A percentile compares a stretch with the other conserved stretches of the same genome.
phyloP scores from a whole-genome alignment of 2,329 filamentous ascomycete species.

The Neophaeococcomyces mojaviensis region DNA sequence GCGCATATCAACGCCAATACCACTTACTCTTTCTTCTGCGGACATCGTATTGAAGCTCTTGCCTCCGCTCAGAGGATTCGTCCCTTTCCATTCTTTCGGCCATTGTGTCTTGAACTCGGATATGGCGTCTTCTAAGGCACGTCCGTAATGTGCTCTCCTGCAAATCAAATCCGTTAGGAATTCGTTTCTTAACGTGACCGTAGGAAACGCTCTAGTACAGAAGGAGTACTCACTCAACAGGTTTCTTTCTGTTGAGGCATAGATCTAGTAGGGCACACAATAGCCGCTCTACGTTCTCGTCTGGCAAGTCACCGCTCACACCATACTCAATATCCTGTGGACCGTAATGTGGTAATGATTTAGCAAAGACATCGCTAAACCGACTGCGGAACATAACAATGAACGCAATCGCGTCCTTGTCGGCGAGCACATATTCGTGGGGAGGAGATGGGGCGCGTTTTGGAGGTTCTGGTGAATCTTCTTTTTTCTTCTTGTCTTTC shows the following conservation, averaged over 20 bases:
- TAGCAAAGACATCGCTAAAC: slow-evolving; percentile 81
- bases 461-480: slow-evolving; percentile 55
- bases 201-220: not conserved
- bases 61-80: slow-evolving; percentile 74
- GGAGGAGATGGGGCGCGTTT: slow-evolving; percentile 82
- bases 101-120: slow-evolving; percentile 79
- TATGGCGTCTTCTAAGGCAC: slow-evolving; percentile 89
- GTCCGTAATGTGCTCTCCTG: slow-evolving; percentile 84
- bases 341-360: slow-evolving; percentile 80
- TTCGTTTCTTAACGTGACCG: not conserved
- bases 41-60: slow-evolving; percentile 76
- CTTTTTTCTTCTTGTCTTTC: slow-evolving; percentile 34
- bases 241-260: slow-evolving; percentile 93
- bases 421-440: slow-evolving; percentile 81
- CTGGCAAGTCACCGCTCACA: slow-evolving; percentile 67
- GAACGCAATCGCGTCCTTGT: slow-evolving; percentile 93
- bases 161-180: not conserved
- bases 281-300: slow-evolving; percentile 77
- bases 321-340: slow-evolving; percentile 92
- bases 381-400: slow-evolving; percentile 96
- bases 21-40: slow-evolving; percentile 67
- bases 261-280: slow-evolving; percentile 83
- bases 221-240: slow-evolving; percentile 72
- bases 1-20: not conserved
- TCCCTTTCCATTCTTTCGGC: slow-evolving; percentile 72